Base-by-base conservation (phyloP, 1,284 basidiomycete genomes). In the Papiliotrema flavescens region DNA sequence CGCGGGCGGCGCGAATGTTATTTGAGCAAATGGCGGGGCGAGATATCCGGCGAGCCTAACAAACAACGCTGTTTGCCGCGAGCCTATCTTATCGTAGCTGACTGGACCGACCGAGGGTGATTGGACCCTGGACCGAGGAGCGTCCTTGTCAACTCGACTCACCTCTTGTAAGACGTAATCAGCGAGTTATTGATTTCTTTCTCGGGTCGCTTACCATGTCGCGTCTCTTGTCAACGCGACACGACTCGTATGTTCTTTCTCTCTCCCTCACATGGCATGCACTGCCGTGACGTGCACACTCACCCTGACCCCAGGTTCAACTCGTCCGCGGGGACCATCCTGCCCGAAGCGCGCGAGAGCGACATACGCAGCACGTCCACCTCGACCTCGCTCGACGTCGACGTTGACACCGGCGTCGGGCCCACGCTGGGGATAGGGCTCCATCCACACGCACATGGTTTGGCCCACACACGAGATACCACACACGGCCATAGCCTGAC, bases 311-410 rank as follows among this genome's bases (percentile, higher is more conserved):
- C 23, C 49, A 64, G 63, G 46, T 65, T 65, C 63, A 65, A 65
- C 61, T 65, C 63, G 52, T 65, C 63, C 5, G 58, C 59, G 13
- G 63, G 61, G 32, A 65, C 63, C 4, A 61, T 65, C 35, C 50
- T 58, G 5, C 53, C 61, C 13, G 63, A 63, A n/a, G n/a, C n/a
- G 36, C 48, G 46, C 13, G 45, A 44, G 36, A 32, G 14, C 46
- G 44, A 53, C 28, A 26, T 53, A 15, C 39, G 45, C 36, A 51
- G 26, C 32, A 36, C 36, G 3, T 20, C 11, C 32, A 44, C n/a
- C 11, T 32, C 28, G 28, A 32, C 11, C 28, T 32, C 28, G 28
- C 28, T 32, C 6, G 11, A 32, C 28, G 11, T 11, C 6, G 28
- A 32, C 28, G 28, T 11, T 5, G 28, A 32, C 28, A 11, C 28